These are phyloP conservation scores for Microdochium trichocladiopsis DNA, from an alignment of 2,329 filamentous ascomycete species.

Conservation along the genomic window DNA sequence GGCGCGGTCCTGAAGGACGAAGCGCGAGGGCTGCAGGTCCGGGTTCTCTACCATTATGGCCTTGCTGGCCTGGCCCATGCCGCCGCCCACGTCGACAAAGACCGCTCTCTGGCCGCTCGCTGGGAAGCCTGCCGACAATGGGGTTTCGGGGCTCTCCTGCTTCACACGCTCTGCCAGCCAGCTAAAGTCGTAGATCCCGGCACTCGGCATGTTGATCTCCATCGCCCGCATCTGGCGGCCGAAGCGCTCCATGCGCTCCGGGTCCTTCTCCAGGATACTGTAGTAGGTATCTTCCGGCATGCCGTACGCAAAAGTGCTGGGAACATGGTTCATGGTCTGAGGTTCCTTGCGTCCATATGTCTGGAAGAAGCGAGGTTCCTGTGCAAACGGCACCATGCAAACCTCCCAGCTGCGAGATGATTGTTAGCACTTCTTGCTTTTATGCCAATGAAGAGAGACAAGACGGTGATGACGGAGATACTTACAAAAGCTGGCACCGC, in stretches of 20 bases:
- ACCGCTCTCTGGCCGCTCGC: slow-evolving; percentile 7
- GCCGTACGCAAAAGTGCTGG: slow-evolving; percentile 18
- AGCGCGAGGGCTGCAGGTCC: slow-evolving; percentile 15
- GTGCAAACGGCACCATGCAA: slow-evolving; percentile 6
- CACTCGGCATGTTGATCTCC: slow-evolving; percentile 13
- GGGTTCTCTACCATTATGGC: slow-evolving; percentile 15
- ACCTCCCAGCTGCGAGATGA: slow-evolving; percentile 1
- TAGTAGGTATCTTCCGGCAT: slow-evolving; percentile 20
- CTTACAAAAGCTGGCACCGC: background rate
- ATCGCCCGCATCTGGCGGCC: slow-evolving; percentile 19
- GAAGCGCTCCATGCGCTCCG: slow-evolving; percentile 14
- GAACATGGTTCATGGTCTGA: slow-evolving; percentile 12
- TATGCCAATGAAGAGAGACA: too few relatives aligned
- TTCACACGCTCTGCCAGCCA: slow-evolving; percentile 14
- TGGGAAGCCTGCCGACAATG: background rate
- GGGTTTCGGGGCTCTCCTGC: background rate
- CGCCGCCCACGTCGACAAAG: slow-evolving; percentile 25
- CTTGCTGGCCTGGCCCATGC: slow-evolving; percentile 20
- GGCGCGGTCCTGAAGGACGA: slow-evolving; percentile 21
- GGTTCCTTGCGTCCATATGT: slow-evolving; percentile 22
- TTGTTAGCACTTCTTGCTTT: too few relatives aligned
- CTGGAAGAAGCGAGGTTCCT: slow-evolving; percentile 20
- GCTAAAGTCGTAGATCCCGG: slow-evolving; percentile 20
- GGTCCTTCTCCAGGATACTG: slow-evolving; percentile 18
- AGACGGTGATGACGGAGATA: too few relatives aligned